phyloP scores from a whole-genome alignment of 164 flowering plant genomes.

The Vitis labrusca region DNA sequence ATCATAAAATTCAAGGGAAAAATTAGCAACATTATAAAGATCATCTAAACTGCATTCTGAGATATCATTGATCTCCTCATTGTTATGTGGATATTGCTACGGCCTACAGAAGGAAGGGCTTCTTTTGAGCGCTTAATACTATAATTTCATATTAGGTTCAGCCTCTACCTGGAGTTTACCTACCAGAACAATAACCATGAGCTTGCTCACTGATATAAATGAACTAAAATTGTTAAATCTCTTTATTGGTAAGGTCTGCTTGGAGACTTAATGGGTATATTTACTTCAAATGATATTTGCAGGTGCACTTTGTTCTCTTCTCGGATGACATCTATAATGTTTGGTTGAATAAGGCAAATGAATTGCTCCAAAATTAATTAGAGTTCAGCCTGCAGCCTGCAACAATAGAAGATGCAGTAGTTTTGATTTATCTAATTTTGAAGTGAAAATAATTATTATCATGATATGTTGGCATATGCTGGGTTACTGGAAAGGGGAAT shows the following conservation, averaged over 20 bases:
- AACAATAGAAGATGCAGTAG: no score
- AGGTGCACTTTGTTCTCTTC: slow-evolving; percentile 92
- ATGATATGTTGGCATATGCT: no score
- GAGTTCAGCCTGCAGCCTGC: not conserved
- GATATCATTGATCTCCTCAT: not conserved
- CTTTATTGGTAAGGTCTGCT: not conserved
- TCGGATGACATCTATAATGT: slow-evolving; percentile 57
- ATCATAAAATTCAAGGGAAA: no score
- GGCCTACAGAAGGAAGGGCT: no score
- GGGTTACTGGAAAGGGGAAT: no score
- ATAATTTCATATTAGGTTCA: not conserved
- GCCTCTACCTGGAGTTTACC: not conserved
- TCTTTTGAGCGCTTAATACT: not conserved
- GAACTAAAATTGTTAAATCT: not conserved
- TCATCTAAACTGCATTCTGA: not conserved
- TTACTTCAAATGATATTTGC: slow-evolving; percentile 18
- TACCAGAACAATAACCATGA: not conserved
- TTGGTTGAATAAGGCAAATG: slow-evolving; percentile 69
- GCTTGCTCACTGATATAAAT: not conserved
- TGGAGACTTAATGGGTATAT: not conserved
- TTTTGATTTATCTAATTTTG: no score
- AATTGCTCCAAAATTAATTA: slow-evolving; percentile 27
- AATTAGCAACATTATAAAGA: no score
- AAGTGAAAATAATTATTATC: no score
- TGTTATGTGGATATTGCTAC: not conserved